A percentile compares a stretch with the other conserved stretches of the same genome.
Conservation (phyloP, 768 basidiomycete species). For the Rickenella mellea region DNA sequence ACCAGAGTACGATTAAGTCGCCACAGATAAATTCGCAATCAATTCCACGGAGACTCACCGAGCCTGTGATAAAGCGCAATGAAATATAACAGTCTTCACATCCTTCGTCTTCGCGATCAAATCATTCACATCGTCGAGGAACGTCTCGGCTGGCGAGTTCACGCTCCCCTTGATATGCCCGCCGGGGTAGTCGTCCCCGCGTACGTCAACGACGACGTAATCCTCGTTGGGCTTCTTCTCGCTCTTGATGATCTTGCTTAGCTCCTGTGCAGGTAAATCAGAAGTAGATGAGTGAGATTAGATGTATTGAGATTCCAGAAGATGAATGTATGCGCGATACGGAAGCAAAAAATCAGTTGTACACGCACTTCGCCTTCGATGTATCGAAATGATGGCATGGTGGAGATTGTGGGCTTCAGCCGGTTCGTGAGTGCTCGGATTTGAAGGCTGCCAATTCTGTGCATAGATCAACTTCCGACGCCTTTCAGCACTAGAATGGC, state of each 20-base stretch:
- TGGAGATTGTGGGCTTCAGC: too few species aligned
- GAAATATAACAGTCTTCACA: slow-evolving; percentile 61
- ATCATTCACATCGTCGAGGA: slow-evolving; percentile 44
- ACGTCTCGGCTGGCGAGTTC: slow-evolving; percentile 54
- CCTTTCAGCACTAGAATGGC: too few species aligned
- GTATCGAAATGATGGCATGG: too few species aligned
- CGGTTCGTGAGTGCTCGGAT: too few species aligned
- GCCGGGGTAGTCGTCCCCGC: slow-evolving; percentile 73
- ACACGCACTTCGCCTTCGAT: too few species aligned
- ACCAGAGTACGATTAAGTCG: slow-evolving; percentile 5
- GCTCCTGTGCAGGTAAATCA: slow-evolving; percentile 40
- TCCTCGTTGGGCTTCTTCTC: slow-evolving; percentile 51
- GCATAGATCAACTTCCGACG: too few species aligned
- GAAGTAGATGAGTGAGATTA: too few species aligned
- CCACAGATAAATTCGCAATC: background rate
- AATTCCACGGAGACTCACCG: slow-evolving; percentile 38
- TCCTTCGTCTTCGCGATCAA: slow-evolving; percentile 54
- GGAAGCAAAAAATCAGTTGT: too few species aligned
- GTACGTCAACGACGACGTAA: slow-evolving; percentile 73
- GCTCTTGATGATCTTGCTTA: slow-evolving; percentile 60
- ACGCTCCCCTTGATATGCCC: slow-evolving; percentile 66
- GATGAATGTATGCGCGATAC: too few species aligned
- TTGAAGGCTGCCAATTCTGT: too few species aligned
- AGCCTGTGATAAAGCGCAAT: slow-evolving; percentile 68
- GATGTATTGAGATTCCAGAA: too few species aligned